Evolutionary conservation across 345 rosid species (phyloP).

Genomic region (Toxicodendron radicans): DNA sequence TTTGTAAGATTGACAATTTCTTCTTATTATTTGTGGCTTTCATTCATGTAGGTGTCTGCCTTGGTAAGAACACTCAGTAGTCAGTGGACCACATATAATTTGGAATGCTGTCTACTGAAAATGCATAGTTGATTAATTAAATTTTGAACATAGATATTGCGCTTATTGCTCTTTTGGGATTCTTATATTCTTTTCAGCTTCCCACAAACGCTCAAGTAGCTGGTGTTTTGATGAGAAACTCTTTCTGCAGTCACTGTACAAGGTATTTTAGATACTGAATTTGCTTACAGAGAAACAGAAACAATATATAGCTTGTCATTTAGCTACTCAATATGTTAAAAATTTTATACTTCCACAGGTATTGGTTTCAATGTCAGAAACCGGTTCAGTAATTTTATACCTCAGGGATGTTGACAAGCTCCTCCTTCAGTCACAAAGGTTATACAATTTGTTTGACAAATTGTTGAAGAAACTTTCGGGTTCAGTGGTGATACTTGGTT

Average conservation of each 20-base stretch:
- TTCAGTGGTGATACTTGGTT: slow-evolving; percentile 78
- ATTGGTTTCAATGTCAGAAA: slow-evolving; percentile 64
- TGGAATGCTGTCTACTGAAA: too few species aligned
- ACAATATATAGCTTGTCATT: background rate
- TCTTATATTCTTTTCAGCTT: slow-evolving; percentile 36
- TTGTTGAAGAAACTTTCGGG: slow-evolving; percentile 75
- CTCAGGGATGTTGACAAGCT: slow-evolving; percentile 79
- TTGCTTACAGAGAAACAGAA: background rate
- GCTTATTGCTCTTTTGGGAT: slow-evolving; percentile 15
- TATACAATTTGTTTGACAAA: slow-evolving; percentile 61
- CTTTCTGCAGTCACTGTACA: slow-evolving; percentile 80
- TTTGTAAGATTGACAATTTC: background rate
- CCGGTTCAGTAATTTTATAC: slow-evolving; percentile 62
- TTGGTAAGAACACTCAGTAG: background rate
- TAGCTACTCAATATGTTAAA: background rate
- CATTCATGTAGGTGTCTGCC: background rate
- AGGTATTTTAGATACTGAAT: slow-evolving; percentile 49
- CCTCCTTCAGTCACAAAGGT: slow-evolving; percentile 70
- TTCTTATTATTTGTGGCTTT: background rate
- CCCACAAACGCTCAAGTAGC: slow-evolving; percentile 49
- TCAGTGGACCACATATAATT: background rate
- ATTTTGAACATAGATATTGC: background rate
- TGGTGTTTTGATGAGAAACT: slow-evolving; percentile 83
- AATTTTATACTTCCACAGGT: slow-evolving; percentile 46
- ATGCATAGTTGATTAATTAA: background rate